A percentile compares a stretch with the other conserved stretches of the same genome.
Evolutionary conservation across 208 protist genomes (phyloP).

Genomic region (Leishmania aethiopica): DNA sequence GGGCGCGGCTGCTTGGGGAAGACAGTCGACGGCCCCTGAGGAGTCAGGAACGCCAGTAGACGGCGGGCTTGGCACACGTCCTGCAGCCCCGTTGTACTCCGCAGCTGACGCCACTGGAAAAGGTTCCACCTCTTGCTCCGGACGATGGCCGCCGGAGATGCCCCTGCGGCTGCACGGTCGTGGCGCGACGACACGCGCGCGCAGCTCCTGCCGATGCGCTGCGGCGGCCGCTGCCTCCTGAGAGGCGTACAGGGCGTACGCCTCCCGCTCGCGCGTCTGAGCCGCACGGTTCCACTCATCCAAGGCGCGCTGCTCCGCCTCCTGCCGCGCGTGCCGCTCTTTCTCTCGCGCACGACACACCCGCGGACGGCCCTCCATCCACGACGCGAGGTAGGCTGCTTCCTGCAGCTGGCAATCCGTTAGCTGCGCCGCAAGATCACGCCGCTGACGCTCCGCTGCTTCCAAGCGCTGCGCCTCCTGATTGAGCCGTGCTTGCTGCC

Average conservation of each 20-base stretch:
- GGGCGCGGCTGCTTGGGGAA: neutral
- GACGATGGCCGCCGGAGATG: neutral
- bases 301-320: slow-evolving; percentile 1
- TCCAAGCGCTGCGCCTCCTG: slow-evolving; percentile 34
- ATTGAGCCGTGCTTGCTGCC: slow-evolving; percentile 16
- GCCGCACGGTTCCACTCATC: slow-evolving; percentile 4
- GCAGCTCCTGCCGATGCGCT: slow-evolving; percentile 30
- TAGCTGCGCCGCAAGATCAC: slow-evolving; percentile 16
- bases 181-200: slow-evolving; percentile 17
- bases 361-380: slow-evolving; percentile 29
- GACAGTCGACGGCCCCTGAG: neutral
- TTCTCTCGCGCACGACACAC: slow-evolving; percentile 23
- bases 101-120: neutral
- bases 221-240: slow-evolving; percentile 9
- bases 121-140: neutral
- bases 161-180: slow-evolving; percentile 6
- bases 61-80: neutral
- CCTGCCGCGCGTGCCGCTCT: slow-evolving; percentile 17
- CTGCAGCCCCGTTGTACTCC: neutral
- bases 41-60: neutral
- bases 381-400: slow-evolving; percentile 13
- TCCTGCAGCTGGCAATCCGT: slow-evolving; percentile 11
- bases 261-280: slow-evolving; percentile 13
- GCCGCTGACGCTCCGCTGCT: slow-evolving; percentile 26
- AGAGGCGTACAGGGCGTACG: slow-evolving; percentile 24